Conservation (phyloP, 2,329 filamentous ascomycete species). For the Ilyonectria sp. region DNA sequence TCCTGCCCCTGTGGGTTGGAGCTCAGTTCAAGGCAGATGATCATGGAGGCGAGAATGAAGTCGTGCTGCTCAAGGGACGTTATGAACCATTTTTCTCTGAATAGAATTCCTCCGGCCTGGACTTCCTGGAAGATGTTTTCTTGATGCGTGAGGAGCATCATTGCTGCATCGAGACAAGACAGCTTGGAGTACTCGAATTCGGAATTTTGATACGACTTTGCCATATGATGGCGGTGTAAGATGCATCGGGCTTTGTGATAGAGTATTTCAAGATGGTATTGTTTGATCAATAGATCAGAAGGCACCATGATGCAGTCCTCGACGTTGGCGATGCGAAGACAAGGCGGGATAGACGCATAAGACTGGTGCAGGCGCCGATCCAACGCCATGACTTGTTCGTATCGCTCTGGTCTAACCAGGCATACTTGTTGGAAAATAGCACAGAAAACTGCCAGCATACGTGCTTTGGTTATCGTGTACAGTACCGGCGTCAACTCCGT, state of each 20-base stretch:
- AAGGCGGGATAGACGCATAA: constrained; percentile 30
- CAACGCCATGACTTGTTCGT: constrained; percentile 37
- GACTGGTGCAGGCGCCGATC: constrained; percentile 30
- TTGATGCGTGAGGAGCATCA: constrained; percentile 28
- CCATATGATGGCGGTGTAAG: constrained; percentile 39
- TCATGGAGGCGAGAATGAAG: constrained; percentile 39
- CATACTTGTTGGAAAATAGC: constrained; percentile 40
- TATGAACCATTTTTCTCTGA: constrained; percentile 36
- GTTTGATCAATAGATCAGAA: constrained; percentile 29
- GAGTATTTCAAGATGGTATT: constrained; percentile 36
- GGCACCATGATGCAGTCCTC: constrained; percentile 37
- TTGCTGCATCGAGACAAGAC: constrained; percentile 36
- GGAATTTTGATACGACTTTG: constrained; percentile 30
- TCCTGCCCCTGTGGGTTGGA: not conserved
- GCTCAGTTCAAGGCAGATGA: constrained; percentile 38
- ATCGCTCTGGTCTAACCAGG: constrained; percentile 28
- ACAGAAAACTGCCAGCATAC: constrained; percentile 24
- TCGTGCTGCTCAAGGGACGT: constrained; percentile 35
- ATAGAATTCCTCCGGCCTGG: constrained; percentile 29
- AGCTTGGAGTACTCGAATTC: constrained; percentile 34
- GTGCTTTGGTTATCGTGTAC: constrained; percentile 29
- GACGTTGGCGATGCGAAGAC: constrained; percentile 26
- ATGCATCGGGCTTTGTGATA: constrained; percentile 37
- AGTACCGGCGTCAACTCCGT: constrained; percentile 26
- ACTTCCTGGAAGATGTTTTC: constrained; percentile 36